A percentile compares a stretch with the other conserved stretches of the same genome.
Evolutionary conservation across 768 basidiomycete species (phyloP).

Genomic region (Boletus rufocinnamomeus): DNA sequence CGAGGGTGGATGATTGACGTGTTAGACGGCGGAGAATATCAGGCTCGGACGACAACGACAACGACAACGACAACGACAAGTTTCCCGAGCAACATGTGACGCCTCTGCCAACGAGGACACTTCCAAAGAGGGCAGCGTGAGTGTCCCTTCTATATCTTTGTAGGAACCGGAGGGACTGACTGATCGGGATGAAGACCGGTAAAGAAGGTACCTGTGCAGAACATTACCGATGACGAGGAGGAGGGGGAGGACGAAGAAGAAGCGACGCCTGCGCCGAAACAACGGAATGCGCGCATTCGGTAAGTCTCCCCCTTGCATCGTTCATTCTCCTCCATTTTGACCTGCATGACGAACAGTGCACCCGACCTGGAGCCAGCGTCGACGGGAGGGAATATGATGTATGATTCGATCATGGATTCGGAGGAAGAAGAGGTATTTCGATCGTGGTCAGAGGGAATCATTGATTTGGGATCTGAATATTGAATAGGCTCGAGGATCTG

Average conservation of each 20-base stretch:
- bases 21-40: constrained; percentile 59
- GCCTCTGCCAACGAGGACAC: constrained; percentile 45
- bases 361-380: constrained; percentile 11
- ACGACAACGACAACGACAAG: constrained; percentile 48
- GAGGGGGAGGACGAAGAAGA: constrained; percentile 40
- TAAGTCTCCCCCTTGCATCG: background rate
- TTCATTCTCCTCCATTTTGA: no score
- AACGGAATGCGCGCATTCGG: constrained; percentile 10
- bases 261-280: constrained; percentile 42
- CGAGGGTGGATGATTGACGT: background rate
- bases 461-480: background rate
- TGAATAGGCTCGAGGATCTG: no score
- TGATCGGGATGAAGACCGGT: constrained; percentile 34
- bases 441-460: background rate
- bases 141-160: no score
- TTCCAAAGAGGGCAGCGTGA: constrained; percentile 64
- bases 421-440: constrained; percentile 19
- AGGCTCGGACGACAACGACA: constrained; percentile 48
- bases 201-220: constrained; percentile 37
- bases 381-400: constrained; percentile 19
- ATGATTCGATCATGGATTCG: constrained; percentile 57
- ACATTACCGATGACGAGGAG: constrained; percentile 34
- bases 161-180: background rate
- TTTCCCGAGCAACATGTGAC: constrained; percentile 31
- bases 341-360: constrained; percentile 2